phyloP scores from a whole-genome alignment of 192 early-diverging fungal genomes.

The Fimicolochytrium jonesii region DNA sequence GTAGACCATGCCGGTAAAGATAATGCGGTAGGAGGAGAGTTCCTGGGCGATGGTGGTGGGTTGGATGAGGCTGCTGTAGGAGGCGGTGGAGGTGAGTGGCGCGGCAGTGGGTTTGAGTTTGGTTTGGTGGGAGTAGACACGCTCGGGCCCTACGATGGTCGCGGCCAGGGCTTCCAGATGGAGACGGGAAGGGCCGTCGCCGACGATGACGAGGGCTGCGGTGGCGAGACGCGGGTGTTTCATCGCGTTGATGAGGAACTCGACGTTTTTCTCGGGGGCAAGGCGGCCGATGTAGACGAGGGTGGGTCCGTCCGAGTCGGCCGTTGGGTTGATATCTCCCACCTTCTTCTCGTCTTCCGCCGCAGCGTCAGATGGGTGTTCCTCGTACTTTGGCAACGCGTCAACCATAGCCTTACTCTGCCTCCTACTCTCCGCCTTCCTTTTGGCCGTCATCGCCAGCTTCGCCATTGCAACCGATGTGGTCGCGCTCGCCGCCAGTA shows the following conservation, averaged over 20 bases:
- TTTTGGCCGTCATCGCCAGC: too few species aligned
- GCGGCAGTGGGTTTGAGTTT: background rate
- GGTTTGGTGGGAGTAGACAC: constrained; percentile 37
- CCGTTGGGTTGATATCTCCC: too few species aligned
- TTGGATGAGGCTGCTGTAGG: background rate
- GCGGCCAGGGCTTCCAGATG: constrained; percentile 31
- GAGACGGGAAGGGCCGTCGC: constrained; percentile 41
- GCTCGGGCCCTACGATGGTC: constrained; percentile 24
- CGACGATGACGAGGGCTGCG: constrained; percentile 43
- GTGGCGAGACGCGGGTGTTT: constrained; percentile 25
- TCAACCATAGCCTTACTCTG: too few species aligned
- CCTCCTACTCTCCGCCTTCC: too few species aligned
- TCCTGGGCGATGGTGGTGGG: background rate
- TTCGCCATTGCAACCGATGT: too few species aligned
- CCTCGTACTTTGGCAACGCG: background rate
- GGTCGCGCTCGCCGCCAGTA: background rate
- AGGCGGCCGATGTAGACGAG: constrained; percentile 49
- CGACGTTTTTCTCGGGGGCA: constrained; percentile 45
- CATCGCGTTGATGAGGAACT: constrained; percentile 41
- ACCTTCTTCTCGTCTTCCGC: background rate
- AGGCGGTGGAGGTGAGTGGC: background rate
- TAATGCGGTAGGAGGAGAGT: constrained; percentile 37
- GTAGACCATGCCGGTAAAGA: constrained; percentile 49
- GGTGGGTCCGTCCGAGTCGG: constrained; percentile 24
- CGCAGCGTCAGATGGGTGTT: background rate